phyloP scores from a whole-genome alignment of 2,329 filamentous ascomycete species.

The Penicillium sp. region DNA sequence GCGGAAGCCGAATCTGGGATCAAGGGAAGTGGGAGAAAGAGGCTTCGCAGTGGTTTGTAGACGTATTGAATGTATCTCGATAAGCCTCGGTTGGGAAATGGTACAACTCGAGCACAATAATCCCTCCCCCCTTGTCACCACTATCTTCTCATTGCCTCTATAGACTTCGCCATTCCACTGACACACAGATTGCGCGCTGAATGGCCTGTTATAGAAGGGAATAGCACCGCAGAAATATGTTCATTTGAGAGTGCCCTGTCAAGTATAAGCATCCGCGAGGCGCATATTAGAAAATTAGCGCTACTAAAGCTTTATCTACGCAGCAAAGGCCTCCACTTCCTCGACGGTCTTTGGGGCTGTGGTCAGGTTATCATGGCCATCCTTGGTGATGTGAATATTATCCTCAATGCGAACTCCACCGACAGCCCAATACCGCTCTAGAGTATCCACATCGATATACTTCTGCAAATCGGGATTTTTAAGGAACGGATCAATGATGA shows the following conservation, averaged over 20 bases:
- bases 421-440: constrained; percentile 83
- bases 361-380: constrained; percentile 83
- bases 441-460: constrained; percentile 74
- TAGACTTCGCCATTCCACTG: background rate
- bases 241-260: background rate
- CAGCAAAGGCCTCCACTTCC: constrained; percentile 61
- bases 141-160: background rate
- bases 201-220: background rate
- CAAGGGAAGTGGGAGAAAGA: constrained; percentile 47
- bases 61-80: background rate
- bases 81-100: background rate
- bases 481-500: constrained; percentile 82
- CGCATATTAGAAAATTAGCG: background rate
- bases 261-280: background rate
- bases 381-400: constrained; percentile 78
- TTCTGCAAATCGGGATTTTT: constrained; percentile 72
- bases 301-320: constrained; percentile 19
- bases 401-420: constrained; percentile 95
- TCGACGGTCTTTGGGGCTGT: constrained; percentile 73
- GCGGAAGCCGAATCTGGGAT: constrained; percentile 40
- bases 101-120: too few species aligned
- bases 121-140: background rate
- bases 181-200: background rate
- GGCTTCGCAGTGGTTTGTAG: constrained; percentile 37
- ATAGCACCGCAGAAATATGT: background rate